These are phyloP conservation scores for Microcyclosporella mali DNA, from an alignment of 2,329 filamentous ascomycete species.

Conservation along the genomic window DNA sequence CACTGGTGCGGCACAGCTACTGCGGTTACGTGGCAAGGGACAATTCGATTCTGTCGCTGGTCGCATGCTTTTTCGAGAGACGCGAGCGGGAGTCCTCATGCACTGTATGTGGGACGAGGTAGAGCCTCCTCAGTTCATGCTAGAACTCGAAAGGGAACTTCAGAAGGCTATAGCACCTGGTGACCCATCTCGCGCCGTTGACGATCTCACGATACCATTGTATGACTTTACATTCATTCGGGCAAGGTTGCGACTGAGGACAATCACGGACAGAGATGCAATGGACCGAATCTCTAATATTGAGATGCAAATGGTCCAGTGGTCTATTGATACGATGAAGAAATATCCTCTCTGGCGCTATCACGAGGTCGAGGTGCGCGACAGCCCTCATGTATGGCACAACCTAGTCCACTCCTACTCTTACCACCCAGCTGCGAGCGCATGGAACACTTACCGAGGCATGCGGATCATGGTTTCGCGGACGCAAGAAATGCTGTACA, in stretches of 20 bases:
- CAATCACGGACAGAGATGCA: constrained; percentile 20
- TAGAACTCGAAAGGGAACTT: constrained; percentile 25
- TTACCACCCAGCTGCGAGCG: constrained; percentile 13
- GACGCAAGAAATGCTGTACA: constrained; percentile 24
- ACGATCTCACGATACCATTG: constrained; percentile 20
- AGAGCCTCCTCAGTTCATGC: constrained; percentile 24
- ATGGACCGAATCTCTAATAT: constrained; percentile 17
- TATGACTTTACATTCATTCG: constrained; percentile 24
- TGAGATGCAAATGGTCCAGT: constrained; percentile 26
- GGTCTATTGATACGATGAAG: constrained; percentile 20
- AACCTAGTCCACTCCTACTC: constrained; percentile 24
- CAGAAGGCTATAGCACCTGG: constrained; percentile 8
- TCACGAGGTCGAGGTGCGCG: constrained; percentile 23
- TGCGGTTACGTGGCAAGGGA: constrained; percentile 28
- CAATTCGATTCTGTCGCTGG: constrained; percentile 26
- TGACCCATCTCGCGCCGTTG: constrained; percentile 17
- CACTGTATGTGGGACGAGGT: constrained; percentile 28
- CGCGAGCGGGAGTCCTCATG: constrained; percentile 24
- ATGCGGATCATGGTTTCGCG: constrained; percentile 29
- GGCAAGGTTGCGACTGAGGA: constrained; percentile 12
- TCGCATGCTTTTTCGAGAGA: constrained; percentile 27
- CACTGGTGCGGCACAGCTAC: constrained; percentile 31
- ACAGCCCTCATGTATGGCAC: constrained; percentile 28
- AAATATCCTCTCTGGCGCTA: constrained; percentile 22
- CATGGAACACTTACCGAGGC: constrained; percentile 25